phyloP scores from a whole-genome alignment of 345 rosid species.

The Boechera stricta region DNA sequence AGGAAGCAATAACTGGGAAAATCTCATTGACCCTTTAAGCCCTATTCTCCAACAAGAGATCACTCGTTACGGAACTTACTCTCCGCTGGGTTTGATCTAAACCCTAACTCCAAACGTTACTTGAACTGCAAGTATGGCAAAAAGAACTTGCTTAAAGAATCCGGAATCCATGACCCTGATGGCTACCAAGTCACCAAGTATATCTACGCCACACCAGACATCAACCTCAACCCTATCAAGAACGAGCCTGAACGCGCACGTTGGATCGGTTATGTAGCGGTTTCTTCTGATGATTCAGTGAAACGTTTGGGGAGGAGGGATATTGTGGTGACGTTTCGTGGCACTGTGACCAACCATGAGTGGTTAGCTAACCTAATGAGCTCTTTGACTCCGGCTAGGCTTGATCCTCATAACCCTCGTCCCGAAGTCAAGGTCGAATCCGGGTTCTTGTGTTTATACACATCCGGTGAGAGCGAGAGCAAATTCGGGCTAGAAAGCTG shows the following conservation, averaged over 20 bases:
- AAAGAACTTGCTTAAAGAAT: constrained; percentile 55
- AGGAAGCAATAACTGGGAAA: constrained; percentile 80
- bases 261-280: constrained; percentile 84
- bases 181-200: constrained; percentile 78
- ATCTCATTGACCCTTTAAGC: constrained; percentile 75
- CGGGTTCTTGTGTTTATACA: constrained; percentile 81
- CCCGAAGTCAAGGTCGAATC: constrained; percentile 80
- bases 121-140: constrained; percentile 79
- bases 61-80: constrained; percentile 74
- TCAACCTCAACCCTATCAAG: constrained; percentile 63
- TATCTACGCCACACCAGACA: constrained; percentile 82
- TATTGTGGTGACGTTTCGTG: constrained; percentile 71
- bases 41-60: constrained; percentile 81
- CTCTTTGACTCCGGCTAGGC: constrained; percentile 69
- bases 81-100: constrained; percentile 76
- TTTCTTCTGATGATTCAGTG: constrained; percentile 57
- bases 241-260: constrained; percentile 57
- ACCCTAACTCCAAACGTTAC: constrained; percentile 72
- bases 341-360: constrained; percentile 79
- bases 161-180: constrained; percentile 61
- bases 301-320: constrained; percentile 79
- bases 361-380: constrained; percentile 87
- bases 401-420: constrained; percentile 67
- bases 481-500: constrained; percentile 82
- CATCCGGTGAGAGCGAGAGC: constrained; percentile 61